These are phyloP conservation scores for Russula lepida DNA, from an alignment of 768 basidiomycete genomes.

Conservation along the genomic window DNA sequence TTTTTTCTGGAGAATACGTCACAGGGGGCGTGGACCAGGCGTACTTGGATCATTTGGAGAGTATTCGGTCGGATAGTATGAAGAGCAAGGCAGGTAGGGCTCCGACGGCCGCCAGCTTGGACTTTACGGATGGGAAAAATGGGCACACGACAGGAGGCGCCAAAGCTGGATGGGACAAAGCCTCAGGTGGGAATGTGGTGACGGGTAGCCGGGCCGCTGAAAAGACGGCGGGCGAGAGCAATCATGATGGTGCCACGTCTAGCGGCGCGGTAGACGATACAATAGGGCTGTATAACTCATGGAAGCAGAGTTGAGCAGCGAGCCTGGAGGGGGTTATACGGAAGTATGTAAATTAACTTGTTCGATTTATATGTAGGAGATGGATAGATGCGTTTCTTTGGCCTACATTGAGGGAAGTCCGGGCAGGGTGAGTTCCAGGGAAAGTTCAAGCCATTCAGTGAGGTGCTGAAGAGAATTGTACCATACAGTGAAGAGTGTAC, in stretches of 20 bases:
- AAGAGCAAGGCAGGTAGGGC: constrained; percentile 40
- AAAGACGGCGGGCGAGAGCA: constrained; percentile 18
- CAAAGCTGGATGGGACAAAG: constrained; percentile 6
- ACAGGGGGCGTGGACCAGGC: constrained; percentile 84
- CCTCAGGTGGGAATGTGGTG: constrained; percentile 23
- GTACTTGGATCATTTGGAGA: constrained; percentile 72
- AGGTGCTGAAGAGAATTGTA: too few relatives aligned
- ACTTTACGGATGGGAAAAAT: constrained; percentile 2
- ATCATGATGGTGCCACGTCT: constrained; percentile 17
- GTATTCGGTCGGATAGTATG: constrained; percentile 71
- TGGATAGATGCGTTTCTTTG: background rate
- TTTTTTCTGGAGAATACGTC: constrained; percentile 95
- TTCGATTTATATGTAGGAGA: background rate
- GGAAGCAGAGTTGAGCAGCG: constrained; percentile 33
- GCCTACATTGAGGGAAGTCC: too few relatives aligned
- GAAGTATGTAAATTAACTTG: background rate
- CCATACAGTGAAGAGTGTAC: too few relatives aligned
- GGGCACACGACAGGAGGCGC: constrained; percentile 21
- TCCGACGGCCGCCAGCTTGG: constrained; percentile 8
- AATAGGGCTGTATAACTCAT: constrained; percentile 72
- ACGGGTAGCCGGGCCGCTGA: constrained; percentile 3
- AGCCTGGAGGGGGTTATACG: background rate
- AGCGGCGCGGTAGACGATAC: constrained; percentile 51
- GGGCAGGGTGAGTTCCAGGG: too few relatives aligned
- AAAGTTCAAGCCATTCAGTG: too few relatives aligned